Conservation (phyloP, 73 alveolate genomes). For the Paramecium sexaurelia region DNA sequence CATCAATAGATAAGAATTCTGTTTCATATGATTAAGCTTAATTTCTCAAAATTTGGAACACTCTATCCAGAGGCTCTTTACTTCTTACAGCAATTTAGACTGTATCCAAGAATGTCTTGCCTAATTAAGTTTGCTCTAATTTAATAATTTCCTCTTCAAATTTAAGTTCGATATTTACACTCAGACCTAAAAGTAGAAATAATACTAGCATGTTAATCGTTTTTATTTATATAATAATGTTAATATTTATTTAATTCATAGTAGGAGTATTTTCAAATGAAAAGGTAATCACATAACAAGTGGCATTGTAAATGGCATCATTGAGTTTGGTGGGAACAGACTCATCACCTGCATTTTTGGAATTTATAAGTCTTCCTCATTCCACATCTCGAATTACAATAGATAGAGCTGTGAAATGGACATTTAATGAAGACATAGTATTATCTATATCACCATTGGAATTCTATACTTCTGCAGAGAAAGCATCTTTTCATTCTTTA, state of each 20-base stretch:
- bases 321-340: slow-evolving; percentile 50
- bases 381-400: slow-evolving; percentile 36
- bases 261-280: not conserved
- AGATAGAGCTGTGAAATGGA: slow-evolving; percentile 52
- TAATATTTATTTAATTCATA: not conserved
- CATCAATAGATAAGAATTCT: slow-evolving; percentile 27
- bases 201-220: slow-evolving; percentile 20
- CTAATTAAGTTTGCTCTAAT: slow-evolving; percentile 38
- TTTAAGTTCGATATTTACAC: not conserved
- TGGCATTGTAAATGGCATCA: slow-evolving; percentile 45
- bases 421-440: slow-evolving; percentile 46
- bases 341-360: slow-evolving; percentile 48
- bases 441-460: slow-evolving; percentile 47
- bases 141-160: slow-evolving; percentile 35
- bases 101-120: slow-evolving; percentile 52
- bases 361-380: slow-evolving; percentile 52
- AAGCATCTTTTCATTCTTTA: slow-evolving; percentile 24
- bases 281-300: slow-evolving; percentile 23
- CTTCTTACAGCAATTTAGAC: slow-evolving; percentile 49
- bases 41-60: slow-evolving; percentile 45
- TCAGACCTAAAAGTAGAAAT: not conserved
- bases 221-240: slow-evolving; percentile 39
- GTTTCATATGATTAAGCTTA: not conserved
- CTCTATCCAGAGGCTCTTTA: slow-evolving; percentile 52
- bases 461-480: slow-evolving; percentile 51